Base-by-base conservation (phyloP, 208 protist species). In the Tetramitus jugosus region DNA sequence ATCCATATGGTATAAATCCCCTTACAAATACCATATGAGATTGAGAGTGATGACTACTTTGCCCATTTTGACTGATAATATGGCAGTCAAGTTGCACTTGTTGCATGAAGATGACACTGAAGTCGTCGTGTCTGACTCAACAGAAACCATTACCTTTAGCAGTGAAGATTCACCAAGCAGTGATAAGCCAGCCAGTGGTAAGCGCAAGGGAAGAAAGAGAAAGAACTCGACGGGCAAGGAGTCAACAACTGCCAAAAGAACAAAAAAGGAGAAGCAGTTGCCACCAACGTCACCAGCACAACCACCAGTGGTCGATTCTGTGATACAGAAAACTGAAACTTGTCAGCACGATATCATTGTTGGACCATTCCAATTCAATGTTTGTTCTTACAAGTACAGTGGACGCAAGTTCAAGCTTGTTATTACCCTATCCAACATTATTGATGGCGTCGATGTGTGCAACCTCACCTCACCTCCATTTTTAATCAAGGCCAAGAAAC, bases 311-410 rank as follows among this genome's bases (percentile, higher is more conserved):
- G 20, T 56, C 49, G 20, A 56, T 26, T 26, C 49, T 20, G 20
- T 56, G 20, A 56, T 10, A 10, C 49, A 26, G 14, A 56, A 56
- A 20, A 26, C 20, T 10, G 39, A 31, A 71, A 17, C 20, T 35
- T 71, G 0, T 49, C 65, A 17, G n/a, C n/a, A n/a, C n/a, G n/a
- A n/a, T n/a, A n/a, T n/a, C n/a, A n/a, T n/a, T n/a, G 49, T 71
- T 52, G 65, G 65, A 33, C 65, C 65, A 26, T 71, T 71, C 17
- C 26, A 37, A 40, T 71, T 37, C 20, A 71, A 71, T 33, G 49
- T 71, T 71, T 71, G 65, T n/a, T 37, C n/a, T 46, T 71, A 71
- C 65, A 71, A 71, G 35, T 40, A 71, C 43, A 40, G 49, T 40
- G 65, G 65, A 49, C 43, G 35, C n/a, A 71, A 71, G 35, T 71